Evolutionary conservation across 2,329 filamentous ascomycete genomes (phyloP).

Genomic region (Periconia sp.): DNA sequence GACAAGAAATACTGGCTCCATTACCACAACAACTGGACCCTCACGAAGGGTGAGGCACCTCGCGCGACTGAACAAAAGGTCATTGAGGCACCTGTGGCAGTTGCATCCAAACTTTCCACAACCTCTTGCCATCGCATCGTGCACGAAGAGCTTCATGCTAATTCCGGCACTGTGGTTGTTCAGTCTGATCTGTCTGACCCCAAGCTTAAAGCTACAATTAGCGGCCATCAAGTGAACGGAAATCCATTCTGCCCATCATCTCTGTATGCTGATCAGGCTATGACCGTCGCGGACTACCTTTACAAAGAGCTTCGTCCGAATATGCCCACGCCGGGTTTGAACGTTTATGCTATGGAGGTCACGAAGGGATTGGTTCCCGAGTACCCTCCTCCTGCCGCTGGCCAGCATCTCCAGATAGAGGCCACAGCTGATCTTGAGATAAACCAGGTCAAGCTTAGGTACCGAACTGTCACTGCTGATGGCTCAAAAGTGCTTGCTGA

Average conservation of each 20-base stretch:
- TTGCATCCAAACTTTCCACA: conserved; percentile 64
- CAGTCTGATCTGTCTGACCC: conserved; percentile 71
- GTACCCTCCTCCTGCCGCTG: conserved; percentile 53
- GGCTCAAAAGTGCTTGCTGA: conserved; percentile 63
- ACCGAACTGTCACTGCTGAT: conserved; percentile 64
- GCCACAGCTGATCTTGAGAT: conserved; percentile 64
- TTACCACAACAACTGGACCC: conserved; percentile 73
- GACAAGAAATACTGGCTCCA: conserved; percentile 76
- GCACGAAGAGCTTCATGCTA: conserved; percentile 66
- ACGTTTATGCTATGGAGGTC: conserved; percentile 72
- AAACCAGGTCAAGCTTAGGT: conserved; percentile 61
- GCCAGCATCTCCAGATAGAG: conserved; percentile 67
- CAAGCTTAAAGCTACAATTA: conserved; percentile 66
- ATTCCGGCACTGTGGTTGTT: conserved; percentile 65
- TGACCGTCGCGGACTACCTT: conserved; percentile 70
- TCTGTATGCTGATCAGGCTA: conserved; percentile 68
- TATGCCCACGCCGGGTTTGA: conserved; percentile 62
- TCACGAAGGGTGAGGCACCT: conserved; percentile 69
- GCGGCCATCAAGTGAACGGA: conserved; percentile 72
- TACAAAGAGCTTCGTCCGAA: conserved; percentile 68
- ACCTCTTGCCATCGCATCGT: conserved; percentile 70
- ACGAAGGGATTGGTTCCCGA: conserved; percentile 71
- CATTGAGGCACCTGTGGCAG: conserved; percentile 48
- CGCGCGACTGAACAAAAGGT: conserved; percentile 48
- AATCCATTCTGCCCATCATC: conserved; percentile 69